Percentiles rank a stretch among this genome's conserved stretches.
Evolutionary conservation across 441 rosid genomes (phyloP).

Genomic region (Brassica balearica): DNA sequence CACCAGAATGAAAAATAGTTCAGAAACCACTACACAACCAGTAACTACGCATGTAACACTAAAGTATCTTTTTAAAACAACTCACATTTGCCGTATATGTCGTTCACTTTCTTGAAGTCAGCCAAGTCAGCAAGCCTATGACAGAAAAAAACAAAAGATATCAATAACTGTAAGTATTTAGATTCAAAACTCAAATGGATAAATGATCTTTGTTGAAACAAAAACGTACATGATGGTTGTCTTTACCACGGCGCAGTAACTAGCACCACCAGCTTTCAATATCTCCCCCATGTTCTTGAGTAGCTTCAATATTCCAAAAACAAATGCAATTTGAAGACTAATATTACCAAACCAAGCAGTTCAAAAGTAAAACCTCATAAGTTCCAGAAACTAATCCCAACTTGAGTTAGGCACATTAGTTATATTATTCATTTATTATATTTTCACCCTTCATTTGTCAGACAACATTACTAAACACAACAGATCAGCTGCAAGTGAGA

Average conservation of each 20-base stretch:
- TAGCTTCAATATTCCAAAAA: slow-evolving; percentile 46
- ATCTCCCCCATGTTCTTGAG: slow-evolving; percentile 94
- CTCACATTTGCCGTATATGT: slow-evolving; percentile 94
- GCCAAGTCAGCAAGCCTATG: slow-evolving; percentile 90
- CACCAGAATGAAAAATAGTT: slow-evolving; percentile 4
- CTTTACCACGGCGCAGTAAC: slow-evolving; percentile 83
- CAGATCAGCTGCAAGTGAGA: slow-evolving; percentile 14
- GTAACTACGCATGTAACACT: no score
- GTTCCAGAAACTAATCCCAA: not conserved
- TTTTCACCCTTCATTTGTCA: not conserved
- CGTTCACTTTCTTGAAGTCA: slow-evolving; percentile 95
- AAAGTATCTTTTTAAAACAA: slow-evolving; percentile 11
- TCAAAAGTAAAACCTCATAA: slow-evolving; percentile 12
- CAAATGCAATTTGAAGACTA: slow-evolving; percentile 14
- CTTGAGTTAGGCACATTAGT: not conserved
- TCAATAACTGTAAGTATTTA: not conserved
- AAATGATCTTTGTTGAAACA: slow-evolving; percentile 8
- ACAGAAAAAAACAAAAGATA: slow-evolving; percentile 7
- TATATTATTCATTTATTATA: not conserved
- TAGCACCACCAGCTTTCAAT: slow-evolving; percentile 77
- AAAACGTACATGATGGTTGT: slow-evolving; percentile 78
- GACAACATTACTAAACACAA: not conserved
- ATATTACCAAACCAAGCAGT: not conserved
- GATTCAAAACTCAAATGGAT: slow-evolving; percentile 6
- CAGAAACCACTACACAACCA: not conserved